These are phyloP conservation scores for Kazachstania martiniae DNA, from an alignment of 805 yeast species.

Conservation along the genomic window DNA sequence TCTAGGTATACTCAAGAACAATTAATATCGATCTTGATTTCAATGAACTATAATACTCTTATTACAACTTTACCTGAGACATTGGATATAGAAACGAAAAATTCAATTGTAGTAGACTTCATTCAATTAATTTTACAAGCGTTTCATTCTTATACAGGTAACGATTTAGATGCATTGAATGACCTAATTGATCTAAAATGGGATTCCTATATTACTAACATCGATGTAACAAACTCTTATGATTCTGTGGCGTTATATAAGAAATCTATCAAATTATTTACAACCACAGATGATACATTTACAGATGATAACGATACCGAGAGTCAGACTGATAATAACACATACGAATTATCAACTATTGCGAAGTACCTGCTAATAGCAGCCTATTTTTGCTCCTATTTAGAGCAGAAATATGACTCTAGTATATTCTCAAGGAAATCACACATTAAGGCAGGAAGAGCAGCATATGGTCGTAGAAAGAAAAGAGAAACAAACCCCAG, in stretches of 20 bases:
- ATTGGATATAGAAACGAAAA: slow-evolving; percentile 5
- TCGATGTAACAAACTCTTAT: slow-evolving; percentile 12
- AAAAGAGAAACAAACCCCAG: slow-evolving; percentile 46
- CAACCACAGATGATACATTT: slow-evolving; percentile 27
- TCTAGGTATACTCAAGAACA: slow-evolving; percentile 21
- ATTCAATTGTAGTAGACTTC: slow-evolving; percentile 16
- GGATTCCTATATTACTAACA: slow-evolving; percentile 13
- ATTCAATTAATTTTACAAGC: slow-evolving; percentile 23
- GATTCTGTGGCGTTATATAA: slow-evolving; percentile 25
- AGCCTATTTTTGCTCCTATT: slow-evolving; percentile 73
- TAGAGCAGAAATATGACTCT: slow-evolving; percentile 58
- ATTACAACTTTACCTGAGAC: slow-evolving; percentile 6
- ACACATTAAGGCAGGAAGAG: slow-evolving; percentile 36
- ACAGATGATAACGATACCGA: slow-evolving; percentile 6
- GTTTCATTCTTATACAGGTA: slow-evolving; percentile 26
- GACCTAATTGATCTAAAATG: slow-evolving; percentile 26
- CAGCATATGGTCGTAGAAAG: slow-evolving; percentile 32
- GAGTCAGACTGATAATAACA: slow-evolving; percentile 2
- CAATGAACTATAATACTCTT: slow-evolving; percentile 5
- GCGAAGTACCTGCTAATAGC: slow-evolving; percentile 71
- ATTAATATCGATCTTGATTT: slow-evolving; percentile 13
- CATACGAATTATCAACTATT: slow-evolving; percentile 42
- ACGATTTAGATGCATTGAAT: slow-evolving; percentile 16
- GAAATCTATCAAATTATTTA: slow-evolving; percentile 21
- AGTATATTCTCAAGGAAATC: slow-evolving; percentile 49